phyloP scores from a whole-genome alignment of 2,329 filamentous ascomycete genomes.

The Arthrobotrys sphaeroides region DNA sequence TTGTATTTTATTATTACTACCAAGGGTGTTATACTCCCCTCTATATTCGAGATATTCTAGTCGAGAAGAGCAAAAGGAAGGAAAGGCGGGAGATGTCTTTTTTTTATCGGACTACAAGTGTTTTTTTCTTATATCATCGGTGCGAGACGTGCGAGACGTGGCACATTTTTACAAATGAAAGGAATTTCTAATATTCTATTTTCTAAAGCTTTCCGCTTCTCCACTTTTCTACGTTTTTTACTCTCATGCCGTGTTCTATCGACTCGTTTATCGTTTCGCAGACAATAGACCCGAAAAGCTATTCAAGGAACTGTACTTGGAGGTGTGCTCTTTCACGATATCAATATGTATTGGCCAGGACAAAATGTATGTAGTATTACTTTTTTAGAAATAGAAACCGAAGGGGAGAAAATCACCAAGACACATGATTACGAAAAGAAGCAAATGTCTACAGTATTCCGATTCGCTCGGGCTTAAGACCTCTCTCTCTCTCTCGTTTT shows the following conservation, averaged over 20 bases:
- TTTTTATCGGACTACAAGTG: not conserved
- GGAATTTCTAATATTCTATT: not conserved
- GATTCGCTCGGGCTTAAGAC: not conserved
- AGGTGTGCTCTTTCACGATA: no score
- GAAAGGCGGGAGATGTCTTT: not conserved
- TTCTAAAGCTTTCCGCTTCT: not conserved
- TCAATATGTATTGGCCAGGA: no score
- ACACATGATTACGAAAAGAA: not conserved
- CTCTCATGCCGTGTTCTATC: not conserved
- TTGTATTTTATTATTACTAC: conserved; percentile 34
- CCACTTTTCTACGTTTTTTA: not conserved
- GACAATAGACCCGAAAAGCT: not conserved
- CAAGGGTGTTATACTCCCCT: not conserved
- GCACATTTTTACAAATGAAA: conserved; percentile 13
- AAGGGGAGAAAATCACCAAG: not conserved
- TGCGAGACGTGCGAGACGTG: not conserved
- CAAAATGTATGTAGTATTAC: not conserved
- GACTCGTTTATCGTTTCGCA: not conserved
- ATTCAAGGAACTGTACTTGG: no score
- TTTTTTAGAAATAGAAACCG: no score
- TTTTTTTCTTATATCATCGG: conserved; percentile 44
- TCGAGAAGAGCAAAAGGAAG: conserved; percentile 5
- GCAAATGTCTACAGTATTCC: not conserved
- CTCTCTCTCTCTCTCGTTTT: not conserved
- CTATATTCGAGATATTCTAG: conserved; percentile 15